Conservation (phyloP, 768 basidiomycete genomes). For the Lactarius evosmus region DNA sequence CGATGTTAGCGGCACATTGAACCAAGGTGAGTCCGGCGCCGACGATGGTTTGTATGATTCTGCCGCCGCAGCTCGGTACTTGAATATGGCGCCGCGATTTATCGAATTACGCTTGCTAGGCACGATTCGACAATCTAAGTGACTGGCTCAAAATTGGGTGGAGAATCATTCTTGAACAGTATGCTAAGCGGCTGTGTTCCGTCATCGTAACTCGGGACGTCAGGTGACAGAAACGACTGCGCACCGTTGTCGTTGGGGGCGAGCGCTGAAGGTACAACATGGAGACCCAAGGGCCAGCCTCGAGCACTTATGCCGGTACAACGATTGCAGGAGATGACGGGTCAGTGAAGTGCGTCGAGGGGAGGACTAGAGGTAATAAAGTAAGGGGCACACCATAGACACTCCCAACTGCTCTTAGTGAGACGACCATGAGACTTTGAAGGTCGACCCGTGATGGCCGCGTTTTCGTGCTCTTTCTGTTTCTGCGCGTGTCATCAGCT, state of each 20-base stretch:
- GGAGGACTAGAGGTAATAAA: background rate
- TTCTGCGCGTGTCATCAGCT: constrained; percentile 90
- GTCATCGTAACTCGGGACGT: constrained; percentile 42
- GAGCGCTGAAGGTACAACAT: constrained; percentile 23
- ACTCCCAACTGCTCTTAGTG: constrained; percentile 36
- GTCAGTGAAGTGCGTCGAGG: background rate
- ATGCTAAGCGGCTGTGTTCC: constrained; percentile 42
- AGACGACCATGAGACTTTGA: constrained; percentile 33
- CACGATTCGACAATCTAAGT: constrained; percentile 35
- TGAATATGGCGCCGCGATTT: constrained; percentile 48
- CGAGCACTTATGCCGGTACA: constrained; percentile 3
- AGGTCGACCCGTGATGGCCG: constrained; percentile 45
- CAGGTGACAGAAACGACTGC: constrained; percentile 28
- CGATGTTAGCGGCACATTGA: background rate
- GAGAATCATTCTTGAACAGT: constrained; percentile 32
- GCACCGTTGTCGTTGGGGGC: background rate
- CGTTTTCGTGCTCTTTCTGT: constrained; percentile 54
- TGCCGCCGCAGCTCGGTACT: constrained; percentile 18
- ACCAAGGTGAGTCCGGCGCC: constrained; percentile 13
- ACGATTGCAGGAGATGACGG: constrained; percentile 16
- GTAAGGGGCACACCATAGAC: constrained; percentile 30
- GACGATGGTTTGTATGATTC: constrained; percentile 19
- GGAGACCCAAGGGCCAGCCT: constrained; percentile 20
- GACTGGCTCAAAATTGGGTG: constrained; percentile 33
- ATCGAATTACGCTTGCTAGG: constrained; percentile 53